Evolutionary conservation across 1,284 basidiomycete species (phyloP), one percentile per base, ranked within the genome.

Genomic region (Irpex sp.): DNA sequence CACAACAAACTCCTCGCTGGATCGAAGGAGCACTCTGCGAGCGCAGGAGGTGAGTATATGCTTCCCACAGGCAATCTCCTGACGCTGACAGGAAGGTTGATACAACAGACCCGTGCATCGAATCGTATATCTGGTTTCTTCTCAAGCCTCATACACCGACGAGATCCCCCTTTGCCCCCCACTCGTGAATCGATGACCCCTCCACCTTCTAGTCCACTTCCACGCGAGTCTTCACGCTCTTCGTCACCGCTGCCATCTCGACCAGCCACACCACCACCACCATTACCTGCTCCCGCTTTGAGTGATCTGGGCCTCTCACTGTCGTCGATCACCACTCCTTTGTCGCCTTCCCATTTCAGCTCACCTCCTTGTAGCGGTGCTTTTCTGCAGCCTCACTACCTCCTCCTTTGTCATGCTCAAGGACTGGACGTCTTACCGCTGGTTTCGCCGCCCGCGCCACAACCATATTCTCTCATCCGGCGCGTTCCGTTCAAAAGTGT

Each of bases 331-430:
- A 92, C 92, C 0, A 74, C 81, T 5, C 81, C 86, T 69, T 79
- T 93, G 21, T 84, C 86, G 0, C 87, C 90, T 1, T 85, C 90
- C 15, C 91, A 92, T 71, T 92, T 91, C 71, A 89, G 79, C 67
- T 83, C 86, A 3, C 88, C 91, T 1, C 92, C 92, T 8, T 79
- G 82, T 1, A 90, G 84, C 63, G 91, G 91, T 17, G 85, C 90
- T 11, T 93, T 93, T 72, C 75, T 93, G 21, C 81, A 85, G 0
- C 92, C 91, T 4, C 88, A 92, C 69, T 92, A 88, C 72, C 80
- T 93, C n/a, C 81, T 93, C 11, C 79, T 93, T 58, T 93, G 91
- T 67, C 92, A 93, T 70, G 79, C 88, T 1, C 92, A 93, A 75
- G 91, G 91, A 54, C 76, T 93, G 55, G 91, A 93, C 73, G 89